Evolutionary conservation across 179 eudicot genomes (phyloP).

Genomic region (Silene coronaria): DNA sequence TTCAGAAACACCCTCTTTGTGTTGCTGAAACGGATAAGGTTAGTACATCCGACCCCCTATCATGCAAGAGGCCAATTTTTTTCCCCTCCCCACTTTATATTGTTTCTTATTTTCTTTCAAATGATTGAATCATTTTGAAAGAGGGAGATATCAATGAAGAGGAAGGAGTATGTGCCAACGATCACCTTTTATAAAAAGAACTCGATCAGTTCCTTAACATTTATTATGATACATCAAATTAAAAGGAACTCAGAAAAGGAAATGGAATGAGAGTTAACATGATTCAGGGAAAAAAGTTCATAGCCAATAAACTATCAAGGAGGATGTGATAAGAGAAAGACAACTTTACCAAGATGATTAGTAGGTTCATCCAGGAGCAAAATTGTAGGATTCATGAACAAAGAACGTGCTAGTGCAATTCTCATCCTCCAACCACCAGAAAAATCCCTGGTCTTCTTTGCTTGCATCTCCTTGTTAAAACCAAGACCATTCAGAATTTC

Average conservation of each 20-base stretch:
- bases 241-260: neutral
- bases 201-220: too few species aligned
- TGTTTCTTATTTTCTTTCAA: too few species aligned
- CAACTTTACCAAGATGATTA: constrained; percentile 79
- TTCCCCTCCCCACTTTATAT: too few species aligned
- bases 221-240: neutral
- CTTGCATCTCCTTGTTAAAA: constrained; percentile 80
- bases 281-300: neutral
- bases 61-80: too few species aligned
- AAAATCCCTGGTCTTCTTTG: constrained; percentile 80
- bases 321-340: neutral
- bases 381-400: constrained; percentile 92
- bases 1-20: too few species aligned
- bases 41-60: too few species aligned
- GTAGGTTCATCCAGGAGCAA: constrained; percentile 91
- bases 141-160: too few species aligned
- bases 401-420: constrained; percentile 85
- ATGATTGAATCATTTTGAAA: neutral
- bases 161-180: too few species aligned
- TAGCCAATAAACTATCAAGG: neutral
- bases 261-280: neutral
- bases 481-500: constrained; percentile 93
- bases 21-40: too few species aligned
- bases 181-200: too few species aligned
- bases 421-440: constrained; percentile 99